Percentiles rank a stretch among this genome's conserved stretches.
Conservation (phyloP, 164 flowering plant species). For the Vitis labrusca region DNA sequence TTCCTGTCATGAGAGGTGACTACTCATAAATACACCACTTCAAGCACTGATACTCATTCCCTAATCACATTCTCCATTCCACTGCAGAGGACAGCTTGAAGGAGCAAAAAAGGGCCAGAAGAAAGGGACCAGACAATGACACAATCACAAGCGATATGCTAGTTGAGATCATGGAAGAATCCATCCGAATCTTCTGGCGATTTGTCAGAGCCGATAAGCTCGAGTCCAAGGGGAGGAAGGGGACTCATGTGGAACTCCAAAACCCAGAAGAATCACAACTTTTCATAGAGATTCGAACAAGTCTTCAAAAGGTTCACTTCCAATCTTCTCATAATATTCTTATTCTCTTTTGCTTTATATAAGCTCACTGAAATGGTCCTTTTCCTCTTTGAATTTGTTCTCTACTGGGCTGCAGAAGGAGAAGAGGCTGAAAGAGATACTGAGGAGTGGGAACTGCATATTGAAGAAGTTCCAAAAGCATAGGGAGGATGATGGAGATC, state of each 20-base stretch:
- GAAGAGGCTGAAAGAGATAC: conserved; percentile 59
- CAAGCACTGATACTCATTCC: neutral
- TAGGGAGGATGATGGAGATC: conserved; percentile 33
- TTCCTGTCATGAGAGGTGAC: conserved; percentile 83
- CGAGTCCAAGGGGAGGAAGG: conserved; percentile 27
- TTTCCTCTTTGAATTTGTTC: neutral
- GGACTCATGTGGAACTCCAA: conserved; percentile 37
- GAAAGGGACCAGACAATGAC: conserved; percentile 27
- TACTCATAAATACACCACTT: neutral
- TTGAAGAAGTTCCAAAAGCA: conserved; percentile 63
- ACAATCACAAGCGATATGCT: conserved; percentile 52
- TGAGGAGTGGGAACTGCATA: conserved; percentile 74
- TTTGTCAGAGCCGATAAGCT: conserved; percentile 68
- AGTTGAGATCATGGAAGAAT: conserved; percentile 55
- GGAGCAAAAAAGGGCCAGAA: conserved; percentile 35
- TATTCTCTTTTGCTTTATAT: neutral
- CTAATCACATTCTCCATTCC: neutral
- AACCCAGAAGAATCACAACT: conserved; percentile 56
- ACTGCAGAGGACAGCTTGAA: conserved; percentile 58
- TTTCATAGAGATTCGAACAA: conserved; percentile 39
- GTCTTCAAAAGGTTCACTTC: conserved; percentile 68
- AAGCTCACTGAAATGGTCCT: too few relatives aligned
- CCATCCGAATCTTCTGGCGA: conserved; percentile 67
- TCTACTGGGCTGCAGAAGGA: conserved; percentile 62
- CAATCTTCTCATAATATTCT: neutral